Evolutionary conservation across 2,329 filamentous ascomycete species (phyloP), one percentile per base, ranked within the genome.

Genomic region (Capronia coronata): DNA sequence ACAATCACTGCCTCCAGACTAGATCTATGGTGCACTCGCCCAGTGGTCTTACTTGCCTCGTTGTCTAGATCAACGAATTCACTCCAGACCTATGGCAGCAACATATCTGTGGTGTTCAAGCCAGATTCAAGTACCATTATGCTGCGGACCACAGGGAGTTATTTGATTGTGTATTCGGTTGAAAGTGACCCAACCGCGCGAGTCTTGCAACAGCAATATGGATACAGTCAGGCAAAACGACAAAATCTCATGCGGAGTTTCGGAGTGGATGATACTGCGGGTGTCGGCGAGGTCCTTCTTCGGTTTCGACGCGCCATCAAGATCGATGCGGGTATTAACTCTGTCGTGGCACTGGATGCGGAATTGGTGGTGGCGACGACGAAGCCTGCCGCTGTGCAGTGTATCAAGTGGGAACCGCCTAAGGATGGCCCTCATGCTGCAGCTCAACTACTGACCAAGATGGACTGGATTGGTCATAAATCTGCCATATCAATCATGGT

Each of bases 241-340:
- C 71, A 75, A 46, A 71, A 72, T 54, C 55, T 70, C 18, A 64
- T 67, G 29, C 67, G 65, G 35, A 67, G 70, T 25, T 80, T 85
- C 67, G 87, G 87, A 0, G 80, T 86, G 1, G 90, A 90, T 27
- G 93, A 96, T 66, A 86, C 86, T 8, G 78, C 78, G 42, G 87
- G 87, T 2, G 83, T 95, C 43, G 80, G 82, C 46, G 93, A 98
- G 68, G 81, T 94, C 48, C 94, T 85, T 61, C 77, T 98, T 42
- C 85, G 88, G 9, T 98, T 98, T 68, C 81, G 91, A 49, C 95
- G 96, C 86, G 91, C 95, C 11, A 97, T 98, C 63, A 94, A 94
- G 65, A 88, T 98, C 14, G 93, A 98, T 68, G 93, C 93, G 2
- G 93, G 93, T 2, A 96, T 98, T 60, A 83, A 83, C 59, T 87